Evolutionary conservation across 2,329 filamentous ascomycete species (phyloP), one percentile per base, ranked within the genome.

Genomic region (Penicillium sp.): DNA sequence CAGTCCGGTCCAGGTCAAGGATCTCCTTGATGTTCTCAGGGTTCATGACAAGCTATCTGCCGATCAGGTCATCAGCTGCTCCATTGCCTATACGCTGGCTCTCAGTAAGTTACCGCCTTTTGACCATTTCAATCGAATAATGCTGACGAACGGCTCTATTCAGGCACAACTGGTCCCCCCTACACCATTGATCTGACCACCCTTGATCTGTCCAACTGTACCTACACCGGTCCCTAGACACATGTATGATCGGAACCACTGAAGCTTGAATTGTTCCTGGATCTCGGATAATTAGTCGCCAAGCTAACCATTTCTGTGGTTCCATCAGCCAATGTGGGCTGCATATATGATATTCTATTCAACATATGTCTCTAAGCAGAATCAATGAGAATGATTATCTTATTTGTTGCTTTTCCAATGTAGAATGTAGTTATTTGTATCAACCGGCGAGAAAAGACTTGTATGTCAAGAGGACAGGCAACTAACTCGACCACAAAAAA

Each of bases 11-110:
- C 50, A 58, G 20, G 46, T 58, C 31, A 31, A 54, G 33, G 42
- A 48, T 42, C 16, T 56, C 11, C 2, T 43, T 22, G 22, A 31
- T 14, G 50, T 45, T 22, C 33, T 58, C 24, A 31, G 16, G 18
- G 27, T 6, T 18, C 24, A 41, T 2, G 40, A 27, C 16, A 40
- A 16, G 6, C n/a, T 18, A 13, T 28, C 33, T 4, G 30, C 10
- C 30, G 45, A 58, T 24, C 51, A 54, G 39, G 25, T 25, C 46
- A 58, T 58, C 24, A 48, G 35, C 28, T 58, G 56, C 54, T 44
- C 35, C 13, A 41, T 58, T 5, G 28, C 51, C 14, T 58, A 58
- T n/a, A 46, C 51, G 4, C 48, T 58, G 7, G 30, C 53, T 7
- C 46, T 58, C 4, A 50, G 56, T 58, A 48, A 25, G 41, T 44